Base-by-base conservation (phyloP, 208 protist species). In the Leishmania turanica region DNA sequence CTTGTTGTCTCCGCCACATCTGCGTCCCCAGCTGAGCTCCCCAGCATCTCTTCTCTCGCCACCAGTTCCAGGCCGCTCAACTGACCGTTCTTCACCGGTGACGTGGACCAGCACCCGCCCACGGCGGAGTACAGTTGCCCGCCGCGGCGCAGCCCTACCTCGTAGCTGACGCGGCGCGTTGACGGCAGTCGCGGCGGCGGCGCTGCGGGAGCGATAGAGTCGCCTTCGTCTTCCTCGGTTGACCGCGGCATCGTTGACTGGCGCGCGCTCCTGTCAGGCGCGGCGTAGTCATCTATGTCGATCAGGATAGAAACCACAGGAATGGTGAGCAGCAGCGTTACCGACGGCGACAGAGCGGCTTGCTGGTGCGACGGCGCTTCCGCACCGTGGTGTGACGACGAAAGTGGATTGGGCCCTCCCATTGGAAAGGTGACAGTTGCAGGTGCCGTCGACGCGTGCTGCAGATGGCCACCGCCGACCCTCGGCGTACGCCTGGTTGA, bases 21-120 rank as follows among this genome's bases (percentile, higher is more conserved):
- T 9, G 31, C 7, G 24, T 45, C 11, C 11, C 37, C 37, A 34
- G 42, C 15, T 15, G 11, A 40, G 49, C 34, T 62, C 2, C 40
- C 81, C 31, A 60, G 51, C 40, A 66, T 69, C 47, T 66, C 72
- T 17, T 76, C 74, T 17, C 74, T 45, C 74, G 24, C 74, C 54
- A 68, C 64, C 60, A 85, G 72, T 37, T 85, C 77, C 6, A 81
- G 21, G 11, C 78, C 78, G 42, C 66, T 47, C 47, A 86, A 21
- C 66, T 82, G 82, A 2, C 72, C 82, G 27, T 80, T 86, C 42
- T 69, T 74, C 66, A 86, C 65, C 54, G 82, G 82, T n/a, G 78
- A 56, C 13, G 13, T 51, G n/a, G 31, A 58, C 82, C 82, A 86
- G 15, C 64, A 78, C n/a, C 75, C 78, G 13, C 82, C 82, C 6